phyloP scores from a whole-genome alignment of 2,329 filamentous ascomycete species.

The Gliomastix tumulicola region DNA sequence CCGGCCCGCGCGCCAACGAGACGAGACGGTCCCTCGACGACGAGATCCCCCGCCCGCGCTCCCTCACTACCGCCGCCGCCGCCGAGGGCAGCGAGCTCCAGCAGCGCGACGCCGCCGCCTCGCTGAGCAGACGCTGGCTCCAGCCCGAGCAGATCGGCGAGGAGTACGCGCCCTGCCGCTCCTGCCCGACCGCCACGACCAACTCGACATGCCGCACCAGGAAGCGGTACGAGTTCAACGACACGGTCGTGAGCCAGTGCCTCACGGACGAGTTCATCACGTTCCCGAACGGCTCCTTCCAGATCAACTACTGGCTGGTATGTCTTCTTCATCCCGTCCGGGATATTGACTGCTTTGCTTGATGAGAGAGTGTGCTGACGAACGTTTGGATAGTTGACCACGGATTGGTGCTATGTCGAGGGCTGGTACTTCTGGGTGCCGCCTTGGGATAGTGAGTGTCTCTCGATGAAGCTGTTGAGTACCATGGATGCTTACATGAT shows the following conservation, averaged over 20 bases:
- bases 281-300: neutral
- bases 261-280: neutral
- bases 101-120: neutral
- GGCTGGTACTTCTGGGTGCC: slow-evolving; percentile 3
- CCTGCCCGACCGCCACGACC: slow-evolving; percentile 55
- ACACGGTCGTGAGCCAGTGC: slow-evolving; percentile 5
- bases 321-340: neutral
- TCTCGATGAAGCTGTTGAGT: no score
- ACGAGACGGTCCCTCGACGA: neutral
- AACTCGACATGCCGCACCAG: slow-evolving; percentile 63
- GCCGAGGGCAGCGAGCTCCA: neutral
- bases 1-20: neutral
- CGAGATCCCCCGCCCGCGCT: neutral
- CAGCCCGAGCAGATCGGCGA: slow-evolving; percentile 3
- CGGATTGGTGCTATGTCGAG: slow-evolving; percentile 6
- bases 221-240: slow-evolving; percentile 4
- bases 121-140: slow-evolving; percentile 3
- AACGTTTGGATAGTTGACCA: slow-evolving; percentile 1
- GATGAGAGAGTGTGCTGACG: neutral
- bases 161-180: slow-evolving; percentile 4
- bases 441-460: slow-evolving; percentile 6
- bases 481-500: no score
- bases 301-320: slow-evolving; percentile 2
- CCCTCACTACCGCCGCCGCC: neutral
- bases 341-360: neutral